Percentiles rank a stretch among this genome's conserved stretches.
Conservation (phyloP, 768 basidiomycete species). For the Lentinula edodes region DNA sequence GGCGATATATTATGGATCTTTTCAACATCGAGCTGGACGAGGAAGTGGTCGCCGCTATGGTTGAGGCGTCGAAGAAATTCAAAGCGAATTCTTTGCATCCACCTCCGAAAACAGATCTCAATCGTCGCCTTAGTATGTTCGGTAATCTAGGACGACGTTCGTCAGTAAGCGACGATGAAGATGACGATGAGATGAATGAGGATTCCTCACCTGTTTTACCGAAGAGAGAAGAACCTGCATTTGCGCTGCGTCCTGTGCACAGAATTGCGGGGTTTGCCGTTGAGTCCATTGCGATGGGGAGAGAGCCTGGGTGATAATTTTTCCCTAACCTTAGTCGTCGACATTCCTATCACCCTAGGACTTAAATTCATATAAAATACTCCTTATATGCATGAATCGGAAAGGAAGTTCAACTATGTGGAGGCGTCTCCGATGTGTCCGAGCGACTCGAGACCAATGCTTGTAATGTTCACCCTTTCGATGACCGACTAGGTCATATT, state of each 20-base stretch:
- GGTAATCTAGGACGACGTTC: slow-evolving; percentile 44
- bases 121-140: slow-evolving; percentile 61
- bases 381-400: not conserved
- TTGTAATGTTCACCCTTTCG: too few relatives aligned
- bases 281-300: not conserved
- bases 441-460: too few relatives aligned
- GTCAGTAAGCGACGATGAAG: slow-evolving; percentile 59
- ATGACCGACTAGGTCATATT: too few relatives aligned
- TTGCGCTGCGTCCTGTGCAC: slow-evolving; percentile 53
- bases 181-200: slow-evolving; percentile 36
- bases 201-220: slow-evolving; percentile 32
- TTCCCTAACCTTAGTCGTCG: too few relatives aligned
- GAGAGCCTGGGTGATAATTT: not conserved
- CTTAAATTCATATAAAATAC: too few relatives aligned
- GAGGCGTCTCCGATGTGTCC: too few relatives aligned
- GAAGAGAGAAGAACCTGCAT: slow-evolving; percentile 39
- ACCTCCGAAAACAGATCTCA: slow-evolving; percentile 33
- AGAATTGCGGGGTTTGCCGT: slow-evolving; percentile 52
- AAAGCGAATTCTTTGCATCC: slow-evolving; percentile 40
- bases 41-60: slow-evolving; percentile 50
- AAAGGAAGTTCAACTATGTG: too few relatives aligned
- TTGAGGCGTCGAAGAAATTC: slow-evolving; percentile 45
- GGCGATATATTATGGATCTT: slow-evolving; percentile 87
- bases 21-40: slow-evolving; percentile 80
- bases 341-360: too few relatives aligned